Evolutionary conservation across 805 yeast genomes (phyloP).

Genomic region (Wickerhamomyces bisporus): DNA sequence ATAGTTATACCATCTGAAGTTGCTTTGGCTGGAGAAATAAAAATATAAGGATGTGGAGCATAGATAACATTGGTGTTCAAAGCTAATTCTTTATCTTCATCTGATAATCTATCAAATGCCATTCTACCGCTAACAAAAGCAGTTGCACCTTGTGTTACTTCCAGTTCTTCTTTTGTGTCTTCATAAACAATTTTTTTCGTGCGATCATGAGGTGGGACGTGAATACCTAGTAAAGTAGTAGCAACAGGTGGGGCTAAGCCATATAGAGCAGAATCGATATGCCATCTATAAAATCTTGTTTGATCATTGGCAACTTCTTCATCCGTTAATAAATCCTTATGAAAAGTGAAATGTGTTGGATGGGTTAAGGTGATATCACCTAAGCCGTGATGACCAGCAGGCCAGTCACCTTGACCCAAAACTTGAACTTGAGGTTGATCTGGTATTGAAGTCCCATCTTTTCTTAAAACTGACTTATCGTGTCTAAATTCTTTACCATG

Average conservation of each 20-base stretch:
- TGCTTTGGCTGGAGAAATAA: slow-evolving; percentile 74
- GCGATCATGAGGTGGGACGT: slow-evolving; percentile 66
- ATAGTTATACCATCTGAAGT: slow-evolving; percentile 84
- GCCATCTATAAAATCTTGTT: slow-evolving; percentile 91
- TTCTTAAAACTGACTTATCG: slow-evolving; percentile 60
- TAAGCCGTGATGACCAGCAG: slow-evolving; percentile 51
- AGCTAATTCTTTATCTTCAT: slow-evolving; percentile 70
- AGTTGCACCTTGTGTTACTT: slow-evolving; percentile 79
- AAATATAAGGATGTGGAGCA: slow-evolving; percentile 91
- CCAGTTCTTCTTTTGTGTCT: slow-evolving; percentile 57
- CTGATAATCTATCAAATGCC: slow-evolving; percentile 63
- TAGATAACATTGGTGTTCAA: slow-evolving; percentile 76
- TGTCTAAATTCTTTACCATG: slow-evolving; percentile 78
- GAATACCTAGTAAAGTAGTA: slow-evolving; percentile 78
- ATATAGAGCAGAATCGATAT: slow-evolving; percentile 85
- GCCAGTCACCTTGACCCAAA: slow-evolving; percentile 75
- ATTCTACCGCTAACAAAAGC: slow-evolving; percentile 83
- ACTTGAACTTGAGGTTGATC: slow-evolving; percentile 86
- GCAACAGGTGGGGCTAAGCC: slow-evolving; percentile 82
- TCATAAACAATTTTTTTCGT: slow-evolving; percentile 63
- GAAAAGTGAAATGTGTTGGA: slow-evolving; percentile 82
- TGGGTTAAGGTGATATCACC: slow-evolving; percentile 62
- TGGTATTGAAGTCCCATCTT: slow-evolving; percentile 78
- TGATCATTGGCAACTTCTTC: slow-evolving; percentile 55
- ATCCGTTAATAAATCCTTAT: slow-evolving; percentile 57